These are phyloP conservation scores for Trametes elegans DNA, from an alignment of 768 basidiomycete species.

Conservation along the genomic window DNA sequence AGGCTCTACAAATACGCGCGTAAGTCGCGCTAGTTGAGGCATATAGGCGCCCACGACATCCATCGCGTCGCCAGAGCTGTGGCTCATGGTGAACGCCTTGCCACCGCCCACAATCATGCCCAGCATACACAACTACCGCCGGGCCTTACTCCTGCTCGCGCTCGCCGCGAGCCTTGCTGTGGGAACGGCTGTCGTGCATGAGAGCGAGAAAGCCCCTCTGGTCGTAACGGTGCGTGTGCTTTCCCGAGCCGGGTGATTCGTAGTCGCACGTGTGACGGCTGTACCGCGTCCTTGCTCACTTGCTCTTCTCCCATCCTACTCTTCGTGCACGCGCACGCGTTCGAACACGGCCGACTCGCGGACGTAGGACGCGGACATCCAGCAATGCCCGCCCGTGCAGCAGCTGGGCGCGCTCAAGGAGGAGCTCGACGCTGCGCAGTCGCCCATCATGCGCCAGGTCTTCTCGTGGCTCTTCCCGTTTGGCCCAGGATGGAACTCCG, in stretches of 20 bases:
- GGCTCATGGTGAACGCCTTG: background rate
- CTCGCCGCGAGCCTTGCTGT: slow-evolving; percentile 19
- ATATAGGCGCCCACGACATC: background rate
- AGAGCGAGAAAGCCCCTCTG: slow-evolving; percentile 16
- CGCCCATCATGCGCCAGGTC: slow-evolving; percentile 74
- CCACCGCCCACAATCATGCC: slow-evolving; percentile 13
- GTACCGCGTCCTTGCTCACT: background rate
- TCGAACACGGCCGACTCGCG: background rate
- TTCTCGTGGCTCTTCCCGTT: slow-evolving; percentile 87
- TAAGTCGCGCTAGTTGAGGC: background rate
- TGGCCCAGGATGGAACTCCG: slow-evolving; percentile 85
- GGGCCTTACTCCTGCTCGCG: slow-evolving; percentile 22
- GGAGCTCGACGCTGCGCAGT: slow-evolving; percentile 59
- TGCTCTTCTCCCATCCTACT: background rate
- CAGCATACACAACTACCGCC: slow-evolving; percentile 12
- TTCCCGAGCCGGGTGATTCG: slow-evolving; percentile 18
- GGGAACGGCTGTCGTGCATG: slow-evolving; percentile 15
- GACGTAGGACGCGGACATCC: slow-evolving; percentile 43
- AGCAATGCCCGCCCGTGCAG: slow-evolving; percentile 40
- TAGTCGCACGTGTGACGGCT: slow-evolving; percentile 25
- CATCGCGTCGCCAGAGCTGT: background rate
- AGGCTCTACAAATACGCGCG: background rate
- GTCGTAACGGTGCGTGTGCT: slow-evolving; percentile 24
- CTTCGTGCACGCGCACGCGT: background rate
- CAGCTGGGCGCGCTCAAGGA: slow-evolving; percentile 58